phyloP scores from a whole-genome alignment of 1,284 basidiomycete species.

The Trametes hirsuta region DNA sequence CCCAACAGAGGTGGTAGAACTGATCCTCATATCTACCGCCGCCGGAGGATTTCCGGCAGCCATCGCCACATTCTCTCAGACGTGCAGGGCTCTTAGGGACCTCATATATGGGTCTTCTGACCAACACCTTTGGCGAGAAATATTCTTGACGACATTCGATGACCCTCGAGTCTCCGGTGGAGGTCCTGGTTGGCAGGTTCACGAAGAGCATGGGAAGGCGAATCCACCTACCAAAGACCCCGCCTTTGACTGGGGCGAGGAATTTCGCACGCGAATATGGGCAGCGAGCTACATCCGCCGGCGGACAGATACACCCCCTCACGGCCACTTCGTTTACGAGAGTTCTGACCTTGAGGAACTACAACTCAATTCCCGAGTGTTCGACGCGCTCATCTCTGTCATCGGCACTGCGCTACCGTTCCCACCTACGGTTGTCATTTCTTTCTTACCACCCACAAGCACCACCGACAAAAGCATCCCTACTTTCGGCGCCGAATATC shows the following conservation, averaged over 20 bases:
- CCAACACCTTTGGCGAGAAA: constrained; percentile 54
- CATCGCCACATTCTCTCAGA: constrained; percentile 46
- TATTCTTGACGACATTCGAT: constrained; percentile 55
- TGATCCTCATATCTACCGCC: constrained; percentile 42
- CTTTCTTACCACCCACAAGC: constrained; percentile 11
- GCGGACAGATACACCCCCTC: constrained; percentile 13
- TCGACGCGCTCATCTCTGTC: constrained; percentile 35
- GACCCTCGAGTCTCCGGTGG: constrained; percentile 41
- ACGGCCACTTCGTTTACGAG: background rate
- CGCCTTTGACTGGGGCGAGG: constrained; percentile 30
- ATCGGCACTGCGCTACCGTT: constrained; percentile 38
- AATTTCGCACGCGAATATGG: constrained; percentile 31
- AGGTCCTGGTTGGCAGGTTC: constrained; percentile 16
- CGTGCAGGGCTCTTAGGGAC: constrained; percentile 42
- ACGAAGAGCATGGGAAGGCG: background rate
- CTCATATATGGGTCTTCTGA: constrained; percentile 48
- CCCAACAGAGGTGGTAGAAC: constrained; percentile 48
- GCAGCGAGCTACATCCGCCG: constrained; percentile 24
- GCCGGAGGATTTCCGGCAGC: constrained; percentile 37
- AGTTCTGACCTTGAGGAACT: background rate
- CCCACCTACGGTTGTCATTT: constrained; percentile 30
- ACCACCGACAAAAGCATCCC: constrained; percentile 14
- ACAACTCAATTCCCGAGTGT: constrained; percentile 14
- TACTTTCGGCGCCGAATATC: constrained; percentile 20
- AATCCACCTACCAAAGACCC: background rate